Evolutionary conservation across 768 basidiomycete genomes (phyloP).

Genomic region (Lactarius sanguifluus): DNA sequence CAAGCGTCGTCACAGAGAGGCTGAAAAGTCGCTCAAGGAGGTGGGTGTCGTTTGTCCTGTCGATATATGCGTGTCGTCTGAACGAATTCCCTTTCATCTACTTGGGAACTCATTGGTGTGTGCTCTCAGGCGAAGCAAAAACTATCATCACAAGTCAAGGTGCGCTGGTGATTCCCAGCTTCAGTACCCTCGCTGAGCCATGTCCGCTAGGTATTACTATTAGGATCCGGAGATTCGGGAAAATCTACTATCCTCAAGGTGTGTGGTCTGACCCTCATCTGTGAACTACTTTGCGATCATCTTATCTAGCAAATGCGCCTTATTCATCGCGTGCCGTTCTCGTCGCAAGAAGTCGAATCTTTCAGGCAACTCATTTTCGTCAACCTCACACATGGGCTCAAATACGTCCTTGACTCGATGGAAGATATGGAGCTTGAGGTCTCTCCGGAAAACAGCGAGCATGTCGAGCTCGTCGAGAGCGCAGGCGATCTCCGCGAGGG

Average conservation of each 20-base stretch:
- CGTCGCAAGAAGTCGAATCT: slow-evolving; percentile 76
- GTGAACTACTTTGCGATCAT: neutral
- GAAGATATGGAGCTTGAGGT: slow-evolving; percentile 84
- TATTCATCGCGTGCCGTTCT: slow-evolving; percentile 87
- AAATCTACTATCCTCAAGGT: slow-evolving; percentile 93
- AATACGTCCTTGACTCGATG: slow-evolving; percentile 82
- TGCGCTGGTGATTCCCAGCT: slow-evolving; percentile 34
- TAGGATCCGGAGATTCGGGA: slow-evolving; percentile 92
- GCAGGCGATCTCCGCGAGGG: slow-evolving; percentile 74
- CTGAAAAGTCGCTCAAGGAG: slow-evolving; percentile 77
- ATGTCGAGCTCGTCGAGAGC: slow-evolving; percentile 63
- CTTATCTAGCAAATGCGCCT: slow-evolving; percentile 87
- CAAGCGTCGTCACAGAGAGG: slow-evolving; percentile 61
- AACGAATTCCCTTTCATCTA: neutral
- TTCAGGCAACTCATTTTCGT: slow-evolving; percentile 92
- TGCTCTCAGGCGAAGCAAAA: slow-evolving; percentile 35
- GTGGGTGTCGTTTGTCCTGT: slow-evolving; percentile 39
- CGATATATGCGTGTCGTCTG: slow-evolving; percentile 12
- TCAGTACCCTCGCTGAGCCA: slow-evolving; percentile 6
- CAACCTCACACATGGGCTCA: slow-evolving; percentile 86
- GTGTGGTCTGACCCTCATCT: slow-evolving; percentile 14
- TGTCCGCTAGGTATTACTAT: slow-evolving; percentile 64
- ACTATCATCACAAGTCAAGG: slow-evolving; percentile 75
- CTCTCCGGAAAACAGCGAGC: slow-evolving; percentile 52
- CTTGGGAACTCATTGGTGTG: neutral